These are phyloP conservation scores for Mortierella antarctica DNA, from an alignment of 192 early-diverging fungal species.

Conservation along the genomic window DNA sequence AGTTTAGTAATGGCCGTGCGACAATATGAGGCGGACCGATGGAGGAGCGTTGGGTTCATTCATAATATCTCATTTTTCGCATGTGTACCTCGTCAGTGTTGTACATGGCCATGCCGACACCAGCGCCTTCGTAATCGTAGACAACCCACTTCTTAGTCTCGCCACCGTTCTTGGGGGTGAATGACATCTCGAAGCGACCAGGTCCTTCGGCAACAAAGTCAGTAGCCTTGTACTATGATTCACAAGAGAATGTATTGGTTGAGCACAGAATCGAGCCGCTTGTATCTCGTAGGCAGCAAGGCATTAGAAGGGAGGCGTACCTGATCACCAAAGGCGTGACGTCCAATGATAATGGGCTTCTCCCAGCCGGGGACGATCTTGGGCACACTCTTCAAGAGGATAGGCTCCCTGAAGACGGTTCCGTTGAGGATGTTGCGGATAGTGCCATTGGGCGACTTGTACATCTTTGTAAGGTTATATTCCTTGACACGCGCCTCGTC, in stretches of 20 bases:
- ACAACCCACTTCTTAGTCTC: slow-evolving; percentile 72
- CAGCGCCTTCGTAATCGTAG: slow-evolving; percentile 84
- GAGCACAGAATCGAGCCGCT: neutral
- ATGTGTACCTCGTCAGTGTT: slow-evolving; percentile 77
- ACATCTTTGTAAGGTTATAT: slow-evolving; percentile 96
- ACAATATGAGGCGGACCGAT: neutral
- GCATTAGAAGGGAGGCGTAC: slow-evolving; percentile 8
- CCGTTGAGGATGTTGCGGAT: slow-evolving; percentile 97
- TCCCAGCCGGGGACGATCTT: slow-evolving; percentile 93
- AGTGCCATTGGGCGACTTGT: slow-evolving; percentile 97
- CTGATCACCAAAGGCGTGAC: slow-evolving; percentile 99
- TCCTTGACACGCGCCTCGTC: slow-evolving; percentile 95
- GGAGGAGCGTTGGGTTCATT: neutral
- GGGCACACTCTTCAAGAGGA: slow-evolving; percentile 92
- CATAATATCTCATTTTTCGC: neutral
- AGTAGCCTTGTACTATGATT: slow-evolving; percentile 88
- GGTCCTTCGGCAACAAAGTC: slow-evolving; percentile 93
- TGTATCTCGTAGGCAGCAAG: neutral
- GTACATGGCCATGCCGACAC: slow-evolving; percentile 97
- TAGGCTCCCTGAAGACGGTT: slow-evolving; percentile 97
- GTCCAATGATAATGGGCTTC: slow-evolving; percentile 95
- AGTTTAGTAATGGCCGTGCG: neutral
- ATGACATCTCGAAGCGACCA: slow-evolving; percentile 91
- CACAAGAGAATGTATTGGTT: neutral
- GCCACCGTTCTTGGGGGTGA: slow-evolving; percentile 86